Conservation (phyloP, 2,329 filamentous ascomycete genomes). For the Diaporthe aspalathi region DNA sequence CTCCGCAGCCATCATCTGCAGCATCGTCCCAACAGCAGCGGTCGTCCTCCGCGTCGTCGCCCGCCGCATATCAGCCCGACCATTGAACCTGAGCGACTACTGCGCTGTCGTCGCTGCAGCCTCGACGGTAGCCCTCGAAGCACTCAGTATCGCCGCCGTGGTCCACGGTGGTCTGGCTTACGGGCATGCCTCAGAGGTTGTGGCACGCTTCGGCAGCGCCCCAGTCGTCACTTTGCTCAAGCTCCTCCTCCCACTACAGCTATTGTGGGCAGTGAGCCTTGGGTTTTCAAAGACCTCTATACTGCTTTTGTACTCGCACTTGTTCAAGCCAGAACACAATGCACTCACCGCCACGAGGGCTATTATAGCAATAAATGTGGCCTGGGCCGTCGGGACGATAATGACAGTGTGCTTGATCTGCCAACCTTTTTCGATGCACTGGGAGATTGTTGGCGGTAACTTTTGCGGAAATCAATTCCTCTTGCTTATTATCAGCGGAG, state of each 20-base stretch:
- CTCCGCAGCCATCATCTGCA: constrained; percentile 20
- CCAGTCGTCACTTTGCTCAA: constrained; percentile 9
- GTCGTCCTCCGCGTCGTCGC: constrained; percentile 22
- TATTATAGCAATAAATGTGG: neutral
- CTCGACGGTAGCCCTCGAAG: constrained; percentile 21
- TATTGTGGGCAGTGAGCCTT: constrained; percentile 10
- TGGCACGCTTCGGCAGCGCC: neutral
- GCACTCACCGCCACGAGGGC: neutral
- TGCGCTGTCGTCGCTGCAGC: constrained; percentile 1
- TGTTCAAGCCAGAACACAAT: constrained; percentile 1
- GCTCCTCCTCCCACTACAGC: constrained; percentile 14
- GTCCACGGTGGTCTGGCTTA: constrained; percentile 1
- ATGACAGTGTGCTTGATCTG: neutral
- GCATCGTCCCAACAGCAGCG: constrained; percentile 11
- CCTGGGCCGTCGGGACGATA: neutral
- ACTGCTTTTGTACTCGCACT: constrained; percentile 1
- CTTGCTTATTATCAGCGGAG: constrained; percentile 10
- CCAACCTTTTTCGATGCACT: constrained; percentile 3
- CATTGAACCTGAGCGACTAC: constrained; percentile 28
- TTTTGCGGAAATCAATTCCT: neutral
- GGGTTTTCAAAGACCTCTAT: constrained; percentile 11
- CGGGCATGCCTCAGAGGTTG: constrained; percentile 1
- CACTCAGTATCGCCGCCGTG: neutral
- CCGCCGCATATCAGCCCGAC: constrained; percentile 22
- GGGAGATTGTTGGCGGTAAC: neutral